A percentile compares a stretch with the other conserved stretches of the same genome.
Conservation (phyloP, 1,139 yeast genomes). For the Sugiyamaella paludigena region DNA sequence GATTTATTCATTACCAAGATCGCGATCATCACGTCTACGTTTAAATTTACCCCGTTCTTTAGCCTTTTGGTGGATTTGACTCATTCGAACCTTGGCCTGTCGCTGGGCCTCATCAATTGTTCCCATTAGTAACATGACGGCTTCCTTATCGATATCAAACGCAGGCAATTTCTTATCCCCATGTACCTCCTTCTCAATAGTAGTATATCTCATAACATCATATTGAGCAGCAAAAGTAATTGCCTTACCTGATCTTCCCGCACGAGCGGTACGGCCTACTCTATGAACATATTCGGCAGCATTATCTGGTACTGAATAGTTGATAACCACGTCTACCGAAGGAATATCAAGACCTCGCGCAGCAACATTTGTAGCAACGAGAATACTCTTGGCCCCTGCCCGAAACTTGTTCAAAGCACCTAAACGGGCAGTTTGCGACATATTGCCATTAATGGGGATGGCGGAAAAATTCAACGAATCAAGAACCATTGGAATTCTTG, state of each 20-base stretch:
- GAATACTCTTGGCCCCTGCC: slow-evolving; percentile 73
- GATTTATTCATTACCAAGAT: slow-evolving; percentile 31
- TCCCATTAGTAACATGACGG: slow-evolving; percentile 73
- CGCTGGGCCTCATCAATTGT: slow-evolving; percentile 91
- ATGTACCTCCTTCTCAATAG: slow-evolving; percentile 63
- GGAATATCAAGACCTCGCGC: slow-evolving; percentile 98
- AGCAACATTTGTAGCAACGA: slow-evolving; percentile 97
- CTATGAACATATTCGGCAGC: slow-evolving; percentile 97
- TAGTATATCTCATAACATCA: slow-evolving; percentile 80
- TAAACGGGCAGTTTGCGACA: slow-evolving; percentile 86
- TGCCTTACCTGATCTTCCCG: slow-evolving; percentile 93
- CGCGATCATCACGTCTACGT: slow-evolving; percentile 32
- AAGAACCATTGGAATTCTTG: slow-evolving; percentile 78
- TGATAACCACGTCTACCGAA: slow-evolving; percentile 84
- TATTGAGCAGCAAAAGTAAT: slow-evolving; percentile 91
- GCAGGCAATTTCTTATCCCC: slow-evolving; percentile 80
- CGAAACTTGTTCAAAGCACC: slow-evolving; percentile 93
- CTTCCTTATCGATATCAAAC: slow-evolving; percentile 76
- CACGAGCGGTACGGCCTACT: slow-evolving; percentile 98
- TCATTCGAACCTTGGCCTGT: slow-evolving; percentile 60
- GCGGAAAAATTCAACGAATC: slow-evolving; percentile 83
- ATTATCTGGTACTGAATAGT: slow-evolving; percentile 95
- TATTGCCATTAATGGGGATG: slow-evolving; percentile 91
- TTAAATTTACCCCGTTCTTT: slow-evolving; percentile 34
- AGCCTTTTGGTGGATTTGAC: slow-evolving; percentile 34